Conservation (phyloP, 73 alveolate species). For the Symbiodinium pilosum region DNA sequence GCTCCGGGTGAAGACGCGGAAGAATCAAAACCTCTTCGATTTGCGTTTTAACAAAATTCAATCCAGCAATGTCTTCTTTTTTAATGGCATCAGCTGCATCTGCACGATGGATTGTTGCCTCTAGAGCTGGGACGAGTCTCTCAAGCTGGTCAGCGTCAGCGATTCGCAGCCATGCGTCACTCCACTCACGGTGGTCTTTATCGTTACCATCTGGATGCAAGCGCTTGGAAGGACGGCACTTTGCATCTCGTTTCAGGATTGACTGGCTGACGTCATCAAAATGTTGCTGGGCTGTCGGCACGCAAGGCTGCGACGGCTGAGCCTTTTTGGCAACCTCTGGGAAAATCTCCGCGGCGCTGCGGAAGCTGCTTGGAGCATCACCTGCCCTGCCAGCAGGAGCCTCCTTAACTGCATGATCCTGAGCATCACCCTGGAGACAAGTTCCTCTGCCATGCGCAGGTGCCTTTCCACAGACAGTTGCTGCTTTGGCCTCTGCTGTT, state of each 20-base stretch:
- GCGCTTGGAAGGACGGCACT: neutral
- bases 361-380: neutral
- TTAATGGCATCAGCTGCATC: slow-evolving; percentile 17
- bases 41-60: slow-evolving; percentile 98
- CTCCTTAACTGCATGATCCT: neutral
- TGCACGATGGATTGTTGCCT: slow-evolving; percentile 16
- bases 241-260: neutral
- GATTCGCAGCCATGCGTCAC: slow-evolving; percentile 25
- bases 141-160: slow-evolving; percentile 34
- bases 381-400: neutral
- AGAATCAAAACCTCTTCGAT: slow-evolving; percentile 98
- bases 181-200: neutral
- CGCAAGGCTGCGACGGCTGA: neutral
- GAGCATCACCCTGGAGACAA: neutral
- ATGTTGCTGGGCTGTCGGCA: neutral
- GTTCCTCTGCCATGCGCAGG: neutral
- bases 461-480: neutral
- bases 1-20: slow-evolving; percentile 99
- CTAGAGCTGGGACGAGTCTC: neutral
- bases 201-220: neutral
- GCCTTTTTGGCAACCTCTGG: neutral
- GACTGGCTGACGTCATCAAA: neutral
- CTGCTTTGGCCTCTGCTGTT: neutral
- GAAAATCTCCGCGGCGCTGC: neutral
- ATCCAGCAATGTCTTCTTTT: slow-evolving; percentile 99